Evolutionary conservation across 177 flowering plant genomes (phyloP).

Genomic region (Telopea speciosissima): DNA sequence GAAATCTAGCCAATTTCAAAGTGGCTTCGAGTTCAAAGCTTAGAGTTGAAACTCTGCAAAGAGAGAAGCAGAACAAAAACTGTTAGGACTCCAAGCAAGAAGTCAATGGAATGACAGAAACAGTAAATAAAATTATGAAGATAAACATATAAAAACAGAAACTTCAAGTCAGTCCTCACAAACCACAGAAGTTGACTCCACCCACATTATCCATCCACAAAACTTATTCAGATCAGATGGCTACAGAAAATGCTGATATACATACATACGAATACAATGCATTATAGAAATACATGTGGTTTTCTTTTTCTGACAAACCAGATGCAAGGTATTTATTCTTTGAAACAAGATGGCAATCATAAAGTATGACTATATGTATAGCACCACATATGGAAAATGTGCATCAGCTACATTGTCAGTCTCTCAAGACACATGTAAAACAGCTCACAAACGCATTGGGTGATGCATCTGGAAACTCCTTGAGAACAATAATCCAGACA

Average conservation of each 20-base stretch:
- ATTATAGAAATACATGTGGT: no score
- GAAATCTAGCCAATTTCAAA: conserved; percentile 89
- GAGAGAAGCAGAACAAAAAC: conserved; percentile 7
- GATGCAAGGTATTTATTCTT: no score
- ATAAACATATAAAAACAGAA: not conserved
- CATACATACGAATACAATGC: no score
- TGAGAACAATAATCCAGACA: no score
- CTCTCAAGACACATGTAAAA: no score
- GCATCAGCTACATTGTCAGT: no score
- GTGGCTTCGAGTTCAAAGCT: conserved; percentile 98
- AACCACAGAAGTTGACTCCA: not conserved
- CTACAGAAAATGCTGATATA: not conserved
- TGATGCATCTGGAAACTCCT: no score
- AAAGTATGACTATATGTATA: no score
- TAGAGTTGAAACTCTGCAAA: conserved; percentile 90
- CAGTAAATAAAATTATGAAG: not conserved
- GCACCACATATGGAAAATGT: no score
- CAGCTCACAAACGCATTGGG: no score
- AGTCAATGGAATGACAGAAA: not conserved
- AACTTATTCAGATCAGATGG: not conserved
- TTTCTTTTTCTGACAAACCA: no score
- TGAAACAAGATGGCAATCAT: no score
- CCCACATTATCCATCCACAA: not conserved
- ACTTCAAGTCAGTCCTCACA: not conserved
- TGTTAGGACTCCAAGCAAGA: conserved; percentile 4